Base-by-base conservation (phyloP, 139 green algal genomes). In the Tetradesmus obliquus region DNA sequence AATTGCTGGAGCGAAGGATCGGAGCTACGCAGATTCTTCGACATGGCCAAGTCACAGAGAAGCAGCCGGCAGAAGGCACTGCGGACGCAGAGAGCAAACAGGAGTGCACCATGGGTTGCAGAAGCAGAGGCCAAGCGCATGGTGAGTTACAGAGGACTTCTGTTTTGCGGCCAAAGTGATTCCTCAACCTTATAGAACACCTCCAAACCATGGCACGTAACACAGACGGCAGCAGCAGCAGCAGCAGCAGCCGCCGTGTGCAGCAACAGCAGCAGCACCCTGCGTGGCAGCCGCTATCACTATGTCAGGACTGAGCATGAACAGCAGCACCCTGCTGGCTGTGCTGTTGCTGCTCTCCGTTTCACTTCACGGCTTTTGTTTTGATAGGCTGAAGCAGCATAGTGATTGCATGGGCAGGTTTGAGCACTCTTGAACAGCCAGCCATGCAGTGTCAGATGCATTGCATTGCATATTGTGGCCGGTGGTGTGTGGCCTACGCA, bases 71-170 rank as follows among this genome's bases (percentile, higher is more conserved):
- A 88, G 15, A 88, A 88, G 84, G 84, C 84, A 54, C 84, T 88
- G 20, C 71, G 84, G 20, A 79, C 84, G 22, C 84, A 88, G 84
- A 32, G 84, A 72, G 84, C 84, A 55, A 53, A 82, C 1, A 82
- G 55, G n/a, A 79, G n/a, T 55, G 84, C 84, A 88, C n/a, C 62
- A 79, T 88, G 84, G 84, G 22, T 79, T 55, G 84, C 84, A 79
- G 84, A 88, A 79, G 84, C 84, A 79, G 84, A 88, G 9, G 84
- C 84, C 19, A 88, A 88, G 84, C 84, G 84, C 66, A 76, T 76
- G 66, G 66, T 76, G 66, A 17, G 66, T 76, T 19, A 24, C 5
- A 24, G 32, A 45, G 32, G 32, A 45, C 32, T 45, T 45, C 32
- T 45, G 32, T 45, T 45, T 45, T 45, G 32, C 32, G 32, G 32